Conservation (phyloP, 305 asterid species). For the Solanum hybrid region DNA sequence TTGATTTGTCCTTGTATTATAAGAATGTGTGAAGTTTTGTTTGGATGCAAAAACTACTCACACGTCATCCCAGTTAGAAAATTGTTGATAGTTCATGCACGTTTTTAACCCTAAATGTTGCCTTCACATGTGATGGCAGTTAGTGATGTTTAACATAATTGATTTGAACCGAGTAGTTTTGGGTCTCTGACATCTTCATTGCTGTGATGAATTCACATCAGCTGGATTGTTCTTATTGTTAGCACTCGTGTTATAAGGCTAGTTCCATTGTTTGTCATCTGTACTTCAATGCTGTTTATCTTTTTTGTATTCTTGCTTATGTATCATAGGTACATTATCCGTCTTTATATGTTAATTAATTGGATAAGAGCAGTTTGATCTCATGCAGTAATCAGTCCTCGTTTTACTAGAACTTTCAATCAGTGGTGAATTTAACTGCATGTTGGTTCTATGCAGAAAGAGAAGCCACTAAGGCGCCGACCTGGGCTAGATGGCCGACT, state of each 20-base stretch:
- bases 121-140: not conserved
- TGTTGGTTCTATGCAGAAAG: conserved; percentile 52
- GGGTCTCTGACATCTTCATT: not conserved
- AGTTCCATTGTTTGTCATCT: not conserved
- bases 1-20: not conserved
- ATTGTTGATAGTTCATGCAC: not conserved
- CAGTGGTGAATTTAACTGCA: not conserved
- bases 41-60: not conserved
- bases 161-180: not conserved
- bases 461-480: conserved; percentile 62
- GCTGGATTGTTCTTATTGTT: not conserved
- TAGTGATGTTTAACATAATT: not conserved
- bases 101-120: not conserved
- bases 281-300: not conserved
- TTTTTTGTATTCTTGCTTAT: not conserved
- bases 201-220: not conserved
- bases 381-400: not conserved
- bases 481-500: conserved; percentile 61
- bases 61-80: not conserved
- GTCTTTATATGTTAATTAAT: not conserved
- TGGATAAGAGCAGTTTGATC: not conserved
- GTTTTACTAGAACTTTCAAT: not conserved
- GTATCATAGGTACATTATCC: not conserved
- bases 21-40: not conserved
- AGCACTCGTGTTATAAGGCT: not conserved